Evolutionary conservation across 1,139 yeast species (phyloP).

Genomic region (Saccharomyces hybrid): DNA sequence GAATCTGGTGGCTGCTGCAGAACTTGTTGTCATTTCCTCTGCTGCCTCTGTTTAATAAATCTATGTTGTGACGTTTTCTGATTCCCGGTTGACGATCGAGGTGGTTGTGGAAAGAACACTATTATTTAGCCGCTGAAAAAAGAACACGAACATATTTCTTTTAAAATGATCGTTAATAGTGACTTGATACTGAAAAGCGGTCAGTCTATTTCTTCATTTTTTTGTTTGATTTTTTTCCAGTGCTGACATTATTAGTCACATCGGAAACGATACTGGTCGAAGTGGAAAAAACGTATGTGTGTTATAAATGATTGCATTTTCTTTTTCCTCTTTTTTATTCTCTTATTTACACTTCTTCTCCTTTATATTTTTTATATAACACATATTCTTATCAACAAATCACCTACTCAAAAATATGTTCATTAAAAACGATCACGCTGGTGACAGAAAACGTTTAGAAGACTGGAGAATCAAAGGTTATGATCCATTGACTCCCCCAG

Average conservation of each 20-base stretch:
- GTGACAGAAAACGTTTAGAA: conserved; percentile 75
- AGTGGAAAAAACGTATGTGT: not conserved
- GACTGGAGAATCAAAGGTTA: conserved; percentile 94
- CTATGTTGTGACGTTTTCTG: conserved; percentile 1
- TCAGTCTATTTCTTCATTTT: not conserved
- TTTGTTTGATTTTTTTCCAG: not conserved
- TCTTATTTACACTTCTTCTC: not conserved
- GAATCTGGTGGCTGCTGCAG: conserved; percentile 2
- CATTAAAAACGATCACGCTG: conserved; percentile 72
- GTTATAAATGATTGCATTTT: not conserved
- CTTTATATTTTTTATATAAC: not conserved
- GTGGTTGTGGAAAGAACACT: not conserved
- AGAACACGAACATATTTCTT: not conserved
- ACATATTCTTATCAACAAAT: not conserved
- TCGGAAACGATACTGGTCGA: not conserved
- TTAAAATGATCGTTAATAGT: not conserved
- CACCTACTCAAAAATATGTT: conserved; percentile 45
- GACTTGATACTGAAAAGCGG: not conserved
- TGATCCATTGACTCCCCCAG: conserved; percentile 94
- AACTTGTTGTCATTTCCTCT: conserved; percentile 9
- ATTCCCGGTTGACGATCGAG: not conserved
- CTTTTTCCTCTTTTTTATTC: not conserved
- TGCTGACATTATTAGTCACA: not conserved
- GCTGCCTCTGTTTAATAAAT: conserved; percentile 8
- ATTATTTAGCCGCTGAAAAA: not conserved